Evolutionary conservation across 2,329 filamentous ascomycete genomes (phyloP).

Genomic region (Diaporthe ilicicola): DNA sequence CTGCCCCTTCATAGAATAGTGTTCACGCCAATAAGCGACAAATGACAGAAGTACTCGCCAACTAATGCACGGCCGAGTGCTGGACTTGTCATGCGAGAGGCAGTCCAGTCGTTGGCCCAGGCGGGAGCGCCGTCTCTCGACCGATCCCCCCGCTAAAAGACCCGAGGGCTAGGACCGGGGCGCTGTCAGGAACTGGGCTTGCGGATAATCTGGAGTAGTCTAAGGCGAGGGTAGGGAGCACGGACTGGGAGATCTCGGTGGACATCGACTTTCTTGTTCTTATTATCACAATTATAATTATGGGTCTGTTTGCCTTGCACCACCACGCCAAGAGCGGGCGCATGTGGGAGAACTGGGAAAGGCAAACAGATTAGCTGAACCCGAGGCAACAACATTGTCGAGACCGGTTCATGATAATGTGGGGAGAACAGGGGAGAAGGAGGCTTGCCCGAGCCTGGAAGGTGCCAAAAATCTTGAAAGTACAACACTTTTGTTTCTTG

Average conservation of each 20-base stretch:
- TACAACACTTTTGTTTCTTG: neutral
- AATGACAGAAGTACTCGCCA: neutral
- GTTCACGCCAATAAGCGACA: neutral
- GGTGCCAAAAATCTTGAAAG: slow-evolving; percentile 5
- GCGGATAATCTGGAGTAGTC: neutral
- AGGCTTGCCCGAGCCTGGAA: slow-evolving; percentile 19
- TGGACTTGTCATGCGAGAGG: slow-evolving; percentile 2
- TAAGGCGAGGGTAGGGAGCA: neutral
- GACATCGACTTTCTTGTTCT: neutral
- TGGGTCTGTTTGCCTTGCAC: neutral
- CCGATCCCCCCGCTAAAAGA: neutral
- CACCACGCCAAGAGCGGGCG: neutral
- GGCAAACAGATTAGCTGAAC: slow-evolving; percentile 19
- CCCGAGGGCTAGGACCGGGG: slow-evolving; percentile 1
- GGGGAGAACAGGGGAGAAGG: neutral
- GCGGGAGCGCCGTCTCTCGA: neutral
- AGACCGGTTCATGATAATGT: neutral
- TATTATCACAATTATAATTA: neutral
- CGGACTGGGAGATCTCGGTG: neutral
- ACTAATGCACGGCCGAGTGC: slow-evolving; percentile 10
- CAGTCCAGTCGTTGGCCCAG: slow-evolving; percentile 7
- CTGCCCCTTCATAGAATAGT: neutral
- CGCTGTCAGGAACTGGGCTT: neutral
- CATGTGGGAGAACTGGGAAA: slow-evolving; percentile 7
- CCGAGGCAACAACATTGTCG: slow-evolving; percentile 1